Percentiles rank a stretch among this genome's conserved stretches.
These are phyloP conservation scores for Suhomyces wounanorum DNA, from an alignment of 1,139 yeast species.

Conservation along the genomic window DNA sequence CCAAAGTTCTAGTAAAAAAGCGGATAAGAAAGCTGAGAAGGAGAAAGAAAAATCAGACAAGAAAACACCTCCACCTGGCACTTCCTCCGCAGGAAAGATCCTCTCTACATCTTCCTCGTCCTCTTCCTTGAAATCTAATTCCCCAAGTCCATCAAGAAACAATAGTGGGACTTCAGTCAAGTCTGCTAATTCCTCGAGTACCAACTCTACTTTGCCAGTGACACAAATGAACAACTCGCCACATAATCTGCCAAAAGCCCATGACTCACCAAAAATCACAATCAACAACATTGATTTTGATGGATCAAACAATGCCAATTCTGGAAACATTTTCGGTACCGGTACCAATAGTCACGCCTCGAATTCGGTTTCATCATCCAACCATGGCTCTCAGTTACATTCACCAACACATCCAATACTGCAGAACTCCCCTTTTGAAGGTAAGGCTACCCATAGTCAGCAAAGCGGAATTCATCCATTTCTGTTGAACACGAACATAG, in stretches of 20 bases:
- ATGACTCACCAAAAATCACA: slow-evolving; percentile 33
- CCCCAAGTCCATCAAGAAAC: slow-evolving; percentile 40
- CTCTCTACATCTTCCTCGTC: slow-evolving; percentile 16
- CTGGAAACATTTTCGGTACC: slow-evolving; percentile 21
- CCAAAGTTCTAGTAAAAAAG: slow-evolving; percentile 40
- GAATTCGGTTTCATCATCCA: slow-evolving; percentile 32
- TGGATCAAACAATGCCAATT: slow-evolving; percentile 19
- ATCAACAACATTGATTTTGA: slow-evolving; percentile 24
- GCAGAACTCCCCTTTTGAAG: slow-evolving; percentile 18
- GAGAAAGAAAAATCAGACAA: slow-evolving; percentile 22
- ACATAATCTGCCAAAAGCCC: slow-evolving; percentile 17
- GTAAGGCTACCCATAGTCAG: slow-evolving; percentile 27
- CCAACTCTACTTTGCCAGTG: slow-evolving; percentile 17
- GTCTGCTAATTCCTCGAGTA: slow-evolving; percentile 23
- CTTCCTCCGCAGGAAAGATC: slow-evolving; percentile 7
- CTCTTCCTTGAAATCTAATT: slow-evolving; percentile 31
- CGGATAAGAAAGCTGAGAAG: slow-evolving; percentile 33
- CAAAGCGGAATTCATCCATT: slow-evolving; percentile 32
- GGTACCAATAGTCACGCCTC: slow-evolving; percentile 23
- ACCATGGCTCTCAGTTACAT: slow-evolving; percentile 27
- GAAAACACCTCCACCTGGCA: slow-evolving; percentile 14
- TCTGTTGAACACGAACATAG: slow-evolving; percentile 43
- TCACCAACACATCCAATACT: slow-evolving; percentile 8
- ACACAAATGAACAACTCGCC: slow-evolving; percentile 13
- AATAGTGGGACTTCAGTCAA: slow-evolving; percentile 34